Conservation (phyloP, 2,329 filamentous ascomycete species). For the Domatiomyces catenatus region DNA sequence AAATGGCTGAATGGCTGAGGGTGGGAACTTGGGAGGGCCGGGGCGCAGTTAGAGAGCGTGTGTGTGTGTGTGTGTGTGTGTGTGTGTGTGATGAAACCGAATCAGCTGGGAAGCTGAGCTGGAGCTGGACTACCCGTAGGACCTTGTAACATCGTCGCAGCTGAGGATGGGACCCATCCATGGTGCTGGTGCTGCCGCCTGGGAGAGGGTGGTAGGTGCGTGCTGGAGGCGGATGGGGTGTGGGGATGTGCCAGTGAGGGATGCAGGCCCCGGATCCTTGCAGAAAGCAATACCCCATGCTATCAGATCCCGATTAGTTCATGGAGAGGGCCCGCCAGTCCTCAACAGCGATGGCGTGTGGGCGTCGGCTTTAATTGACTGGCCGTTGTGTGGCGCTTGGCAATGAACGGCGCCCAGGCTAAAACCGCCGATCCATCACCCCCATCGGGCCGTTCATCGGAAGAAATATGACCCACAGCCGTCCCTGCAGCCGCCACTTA, state of each 20-base stretch:
- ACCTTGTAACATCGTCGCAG: too few relatives aligned
- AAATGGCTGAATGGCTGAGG: too few relatives aligned
- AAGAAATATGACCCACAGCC: neutral
- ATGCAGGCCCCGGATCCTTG: neutral
- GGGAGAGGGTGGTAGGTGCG: too few relatives aligned
- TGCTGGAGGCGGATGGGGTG: neutral
- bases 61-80: too few relatives aligned
- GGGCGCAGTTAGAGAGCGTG: too few relatives aligned
- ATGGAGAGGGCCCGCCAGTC: neutral
- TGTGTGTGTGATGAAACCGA: too few relatives aligned
- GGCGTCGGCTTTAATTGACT: neutral
- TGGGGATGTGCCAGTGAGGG: neutral
- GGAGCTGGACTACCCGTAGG: too few relatives aligned
- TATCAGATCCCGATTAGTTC: neutral
- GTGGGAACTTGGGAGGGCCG: too few relatives aligned
- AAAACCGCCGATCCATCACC: neutral
- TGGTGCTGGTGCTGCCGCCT: too few relatives aligned
- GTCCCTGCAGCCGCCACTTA: neutral
- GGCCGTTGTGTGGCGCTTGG: neutral
- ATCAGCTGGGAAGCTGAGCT: too few relatives aligned
- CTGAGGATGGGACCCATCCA: too few relatives aligned
- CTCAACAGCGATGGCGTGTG: neutral
- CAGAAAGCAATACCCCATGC: too few relatives aligned
- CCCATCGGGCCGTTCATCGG: neutral
- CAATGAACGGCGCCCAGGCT: neutral